Evolutionary conservation across 2,329 filamentous ascomycete genomes (phyloP).

Genomic region (Colletotrichum sidae): DNA sequence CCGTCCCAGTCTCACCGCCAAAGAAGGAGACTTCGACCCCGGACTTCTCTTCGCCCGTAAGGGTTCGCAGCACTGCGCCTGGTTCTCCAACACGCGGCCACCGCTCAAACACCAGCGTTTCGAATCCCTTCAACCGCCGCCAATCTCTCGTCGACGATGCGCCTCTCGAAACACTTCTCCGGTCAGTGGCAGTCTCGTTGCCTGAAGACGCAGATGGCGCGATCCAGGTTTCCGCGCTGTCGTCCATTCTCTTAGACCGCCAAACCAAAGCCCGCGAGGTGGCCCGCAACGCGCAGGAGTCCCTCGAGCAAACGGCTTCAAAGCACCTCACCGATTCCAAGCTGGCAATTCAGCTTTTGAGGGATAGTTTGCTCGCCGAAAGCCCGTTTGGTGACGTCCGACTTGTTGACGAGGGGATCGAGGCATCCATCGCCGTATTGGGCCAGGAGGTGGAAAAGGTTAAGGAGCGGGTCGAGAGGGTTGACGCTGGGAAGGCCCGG

Average conservation of each 20-base stretch:
- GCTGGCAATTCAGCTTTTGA: constrained; percentile 60
- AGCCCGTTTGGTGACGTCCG: constrained; percentile 58
- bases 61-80: constrained; percentile 38
- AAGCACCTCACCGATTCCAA: constrained; percentile 60
- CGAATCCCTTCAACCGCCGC: constrained; percentile 37
- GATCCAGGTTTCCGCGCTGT: constrained; percentile 46
- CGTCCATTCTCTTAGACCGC: constrained; percentile 53
- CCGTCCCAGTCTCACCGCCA: constrained; percentile 39
- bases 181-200: constrained; percentile 57
- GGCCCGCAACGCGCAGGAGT: constrained; percentile 58
- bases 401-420: constrained; percentile 65
- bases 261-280: constrained; percentile 57
- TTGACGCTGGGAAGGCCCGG: constrained; percentile 51
- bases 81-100: constrained; percentile 49
- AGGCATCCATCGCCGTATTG: constrained; percentile 60
- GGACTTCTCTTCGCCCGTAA: constrained; percentile 49
- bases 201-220: constrained; percentile 47
- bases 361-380: constrained; percentile 65
- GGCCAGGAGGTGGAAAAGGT: constrained; percentile 57
- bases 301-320: constrained; percentile 58
- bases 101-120: constrained; percentile 43
- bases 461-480: constrained; percentile 50
- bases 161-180: constrained; percentile 61
- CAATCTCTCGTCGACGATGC: constrained; percentile 53
- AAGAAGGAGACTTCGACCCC: constrained; percentile 40